These are phyloP conservation scores for Macrocybe gigantea DNA, from an alignment of 768 basidiomycete species.

Conservation along the genomic window DNA sequence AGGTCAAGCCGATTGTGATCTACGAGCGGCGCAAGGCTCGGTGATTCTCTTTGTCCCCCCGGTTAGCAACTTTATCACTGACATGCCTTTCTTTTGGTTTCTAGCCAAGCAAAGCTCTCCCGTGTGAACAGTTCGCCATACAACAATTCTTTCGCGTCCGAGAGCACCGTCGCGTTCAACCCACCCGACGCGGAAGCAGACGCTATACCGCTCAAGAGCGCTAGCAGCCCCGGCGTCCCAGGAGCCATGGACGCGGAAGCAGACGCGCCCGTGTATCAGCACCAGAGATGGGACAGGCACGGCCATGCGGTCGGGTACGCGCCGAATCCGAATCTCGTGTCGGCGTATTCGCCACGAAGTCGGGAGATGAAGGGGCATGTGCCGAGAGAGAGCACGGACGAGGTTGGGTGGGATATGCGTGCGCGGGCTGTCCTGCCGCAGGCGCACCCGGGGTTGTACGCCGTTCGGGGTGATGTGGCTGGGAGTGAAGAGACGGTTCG, in stretches of 20 bases:
- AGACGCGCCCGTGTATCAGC: constrained; percentile 45
- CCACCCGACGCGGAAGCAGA: constrained; percentile 24
- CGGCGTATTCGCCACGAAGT: not conserved
- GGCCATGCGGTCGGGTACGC: not conserved
- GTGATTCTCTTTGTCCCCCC: constrained; percentile 24
- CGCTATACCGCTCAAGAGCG: constrained; percentile 34
- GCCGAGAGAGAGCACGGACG: constrained; percentile 21
- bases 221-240: constrained; percentile 18
- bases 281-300: not conserved
- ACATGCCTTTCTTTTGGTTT: not conserved
- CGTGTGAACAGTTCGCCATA: constrained; percentile 18
- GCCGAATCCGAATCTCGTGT: not conserved
- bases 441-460: constrained; percentile 1
- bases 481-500: not conserved
- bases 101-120: constrained; percentile 49
- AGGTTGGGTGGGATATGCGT: constrained; percentile 25
- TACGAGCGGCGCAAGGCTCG: constrained; percentile 67
- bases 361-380: constrained; percentile 8
- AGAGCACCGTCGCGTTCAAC: constrained; percentile 18
- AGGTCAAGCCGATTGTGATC: constrained; percentile 61
- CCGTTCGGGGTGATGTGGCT: not conserved
- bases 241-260: constrained; percentile 41
- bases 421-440: constrained; percentile 8
- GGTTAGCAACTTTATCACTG: not conserved
- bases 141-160: constrained; percentile 8